Base-by-base conservation (phyloP, 768 basidiomycete genomes). In the Phaeotremella fagi region DNA sequence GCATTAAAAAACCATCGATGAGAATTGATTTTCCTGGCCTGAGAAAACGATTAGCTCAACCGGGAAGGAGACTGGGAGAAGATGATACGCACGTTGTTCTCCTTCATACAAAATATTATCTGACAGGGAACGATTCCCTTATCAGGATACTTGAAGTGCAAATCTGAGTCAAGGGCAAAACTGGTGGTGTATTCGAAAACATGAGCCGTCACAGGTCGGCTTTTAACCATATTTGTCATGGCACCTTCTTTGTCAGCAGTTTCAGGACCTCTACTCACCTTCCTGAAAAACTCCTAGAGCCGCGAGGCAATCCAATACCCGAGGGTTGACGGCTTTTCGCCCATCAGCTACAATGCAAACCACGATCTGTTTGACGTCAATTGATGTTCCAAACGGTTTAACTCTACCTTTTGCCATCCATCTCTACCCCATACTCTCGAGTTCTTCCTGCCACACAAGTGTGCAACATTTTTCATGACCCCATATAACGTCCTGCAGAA, bases 1-100 rank as follows among this genome's bases (percentile, higher is more conserved):
- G 90, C 92, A 70, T 95, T 97, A 75, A 98, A 95, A 75, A 92
- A 94, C 92, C 92, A 97, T 44, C 92, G 79, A 66, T 95, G 91
- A 43, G 86, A 88, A 72, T 95, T 97, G 69, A 97, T 92, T 77
- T 97, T 95, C 79, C 92, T 91, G 70, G 89, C 86, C 70, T 63
- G 38, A 2, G 27, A 16, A 36, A n/a, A 33, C 6, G 31, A 45
- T 56, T 48, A 59, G 60, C 16, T 22, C 4, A 31, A 7, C 9
- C 14, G 5, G 42, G 16, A 43, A 43, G 20, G 2, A 27, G 7
- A 23, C 23, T 7, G 3, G 12, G 14, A 1, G 14, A 16, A 11
- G 4, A 16, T 27, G n/a, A 0, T 16, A 53, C 68, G 50, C 28
- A 70, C 68, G 46, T 94, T 97, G 78, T 83, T 87, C 77, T 92